Conservation (phyloP, 805 yeast species). For the Teunomyces barrocoloradensis region DNA sequence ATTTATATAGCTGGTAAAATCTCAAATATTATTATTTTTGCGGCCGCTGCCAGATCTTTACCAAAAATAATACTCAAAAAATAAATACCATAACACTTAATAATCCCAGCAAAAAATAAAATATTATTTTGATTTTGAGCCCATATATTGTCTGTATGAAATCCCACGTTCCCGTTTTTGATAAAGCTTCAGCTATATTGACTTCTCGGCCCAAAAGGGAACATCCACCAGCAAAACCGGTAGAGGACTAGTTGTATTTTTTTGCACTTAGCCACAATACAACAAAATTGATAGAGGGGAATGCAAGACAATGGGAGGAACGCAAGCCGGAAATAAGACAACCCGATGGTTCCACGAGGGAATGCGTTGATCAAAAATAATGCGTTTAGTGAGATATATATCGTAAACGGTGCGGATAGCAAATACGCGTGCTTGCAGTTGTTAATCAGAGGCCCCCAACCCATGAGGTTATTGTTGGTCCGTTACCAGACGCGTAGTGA, state of each 20-base stretch:
- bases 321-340: not conserved
- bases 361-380: not conserved
- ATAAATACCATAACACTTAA: not conserved
- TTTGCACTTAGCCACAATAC: not conserved
- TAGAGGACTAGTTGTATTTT: not conserved
- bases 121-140: not conserved
- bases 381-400: not conserved
- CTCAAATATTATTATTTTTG: not conserved
- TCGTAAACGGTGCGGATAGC: not conserved
- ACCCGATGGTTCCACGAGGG: not conserved
- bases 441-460: too few relatives aligned
- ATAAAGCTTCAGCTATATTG: not conserved
- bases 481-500: too few relatives aligned
- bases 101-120: not conserved
- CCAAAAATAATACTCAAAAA: not conserved
- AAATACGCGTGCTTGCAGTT: not conserved
- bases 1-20: constrained; percentile 1
- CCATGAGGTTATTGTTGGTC: too few relatives aligned
- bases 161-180: not conserved
- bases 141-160: not conserved
- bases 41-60: not conserved
- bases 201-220: not conserved
- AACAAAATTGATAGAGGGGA: not conserved
- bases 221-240: not conserved
- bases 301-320: not conserved